A percentile compares a stretch with the other conserved stretches of the same genome.
Evolutionary conservation across 805 yeast genomes (phyloP).

Genomic region (Starmerella cellae): DNA sequence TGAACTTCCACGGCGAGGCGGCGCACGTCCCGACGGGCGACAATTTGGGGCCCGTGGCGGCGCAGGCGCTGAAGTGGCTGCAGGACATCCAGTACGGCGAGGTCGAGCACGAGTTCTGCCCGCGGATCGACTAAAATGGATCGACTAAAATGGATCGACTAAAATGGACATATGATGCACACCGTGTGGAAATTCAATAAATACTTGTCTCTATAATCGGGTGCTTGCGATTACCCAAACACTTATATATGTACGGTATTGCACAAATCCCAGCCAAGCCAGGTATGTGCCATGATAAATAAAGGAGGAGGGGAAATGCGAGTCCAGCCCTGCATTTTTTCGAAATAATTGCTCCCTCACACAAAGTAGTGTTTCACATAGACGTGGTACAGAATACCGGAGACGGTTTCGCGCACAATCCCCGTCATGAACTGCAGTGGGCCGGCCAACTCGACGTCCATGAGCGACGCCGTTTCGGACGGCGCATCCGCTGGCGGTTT

Average conservation of each 20-base stretch:
- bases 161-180: too few species aligned
- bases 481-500: background rate
- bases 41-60: conserved; percentile 50
- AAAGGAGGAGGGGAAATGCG: too few species aligned
- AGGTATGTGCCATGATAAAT: too few species aligned
- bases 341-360: too few species aligned
- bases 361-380: conserved; percentile 10
- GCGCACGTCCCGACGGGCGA: conserved; percentile 41
- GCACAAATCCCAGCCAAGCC: too few species aligned
- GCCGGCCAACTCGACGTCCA: too few species aligned
- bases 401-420: background rate
- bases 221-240: too few species aligned
- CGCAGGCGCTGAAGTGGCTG: conserved; percentile 69
- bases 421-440: background rate
- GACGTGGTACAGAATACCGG: conserved; percentile 12
- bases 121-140: conserved; percentile 4
- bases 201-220: too few species aligned
- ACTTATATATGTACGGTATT: too few species aligned
- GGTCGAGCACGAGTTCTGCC: conserved; percentile 39
- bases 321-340: too few species aligned
- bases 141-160: background rate
- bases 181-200: too few species aligned
- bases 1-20: conserved; percentile 64
- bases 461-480: background rate
- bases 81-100: conserved; percentile 82